A percentile compares a stretch with the other conserved stretches of the same genome.
Conservation (phyloP, 1,284 basidiomycete species). For the Malassezia furfur region DNA sequence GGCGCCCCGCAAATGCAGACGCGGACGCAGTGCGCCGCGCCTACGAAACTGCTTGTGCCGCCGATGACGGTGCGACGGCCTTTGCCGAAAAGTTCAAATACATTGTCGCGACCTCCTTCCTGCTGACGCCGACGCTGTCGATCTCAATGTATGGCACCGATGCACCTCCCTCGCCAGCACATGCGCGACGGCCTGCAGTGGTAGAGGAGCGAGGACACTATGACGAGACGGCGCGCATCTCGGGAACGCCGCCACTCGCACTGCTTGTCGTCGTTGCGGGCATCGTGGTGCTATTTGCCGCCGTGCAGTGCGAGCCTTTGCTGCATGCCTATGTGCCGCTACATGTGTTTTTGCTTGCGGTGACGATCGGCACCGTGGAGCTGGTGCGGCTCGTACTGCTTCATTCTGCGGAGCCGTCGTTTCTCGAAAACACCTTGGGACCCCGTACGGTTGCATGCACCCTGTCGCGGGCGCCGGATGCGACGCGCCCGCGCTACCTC, state of each 20-base stretch:
- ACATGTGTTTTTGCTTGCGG: not conserved
- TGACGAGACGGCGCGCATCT: not conserved
- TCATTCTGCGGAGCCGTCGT: not conserved
- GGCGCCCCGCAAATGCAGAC: too few relatives aligned
- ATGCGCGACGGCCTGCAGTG: not conserved
- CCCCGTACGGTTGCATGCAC: not conserved
- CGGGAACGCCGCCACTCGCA: not conserved
- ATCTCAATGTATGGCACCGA: slow-evolving; percentile 38
- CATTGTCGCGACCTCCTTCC: slow-evolving; percentile 39
- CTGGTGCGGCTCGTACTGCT: not conserved
- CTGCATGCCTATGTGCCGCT: not conserved
- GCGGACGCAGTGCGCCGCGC: not conserved
- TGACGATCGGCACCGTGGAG: not conserved
- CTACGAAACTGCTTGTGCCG: not conserved
- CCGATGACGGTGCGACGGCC: slow-evolving; percentile 5
- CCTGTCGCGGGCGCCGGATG: not conserved
- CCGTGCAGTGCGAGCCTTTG: not conserved
- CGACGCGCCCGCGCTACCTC: not conserved
- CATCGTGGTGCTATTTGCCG: not conserved
- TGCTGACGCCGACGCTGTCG: slow-evolving; percentile 38
- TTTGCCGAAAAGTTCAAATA: slow-evolving; percentile 44
- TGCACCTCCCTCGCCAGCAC: not conserved
- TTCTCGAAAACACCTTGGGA: not conserved
- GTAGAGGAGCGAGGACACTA: not conserved
- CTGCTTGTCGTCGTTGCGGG: not conserved